These are phyloP conservation scores for Camelina laxa DNA, from an alignment of 345 rosid species.

Conservation along the genomic window DNA sequence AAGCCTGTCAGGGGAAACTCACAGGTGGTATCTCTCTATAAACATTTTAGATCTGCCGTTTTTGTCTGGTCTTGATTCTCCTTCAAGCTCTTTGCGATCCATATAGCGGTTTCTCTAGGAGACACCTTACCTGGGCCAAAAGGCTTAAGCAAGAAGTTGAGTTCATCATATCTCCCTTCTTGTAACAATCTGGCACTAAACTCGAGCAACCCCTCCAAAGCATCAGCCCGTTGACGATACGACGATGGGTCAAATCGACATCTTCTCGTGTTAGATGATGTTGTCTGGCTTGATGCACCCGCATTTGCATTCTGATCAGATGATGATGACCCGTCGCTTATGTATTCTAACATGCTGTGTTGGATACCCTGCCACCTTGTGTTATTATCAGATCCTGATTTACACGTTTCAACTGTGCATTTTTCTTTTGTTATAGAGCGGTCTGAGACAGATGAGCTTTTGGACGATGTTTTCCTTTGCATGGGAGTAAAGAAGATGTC, in stretches of 20 bases:
- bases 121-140: constrained; percentile 93
- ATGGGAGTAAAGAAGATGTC: constrained; percentile 53
- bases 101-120: constrained; percentile 91
- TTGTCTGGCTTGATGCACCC: constrained; percentile 68
- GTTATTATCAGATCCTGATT: background rate
- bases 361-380: constrained; percentile 71
- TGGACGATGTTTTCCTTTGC: constrained; percentile 49
- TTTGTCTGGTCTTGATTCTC: constrained; percentile 47
- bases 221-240: constrained; percentile 82
- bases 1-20: constrained; percentile 7
- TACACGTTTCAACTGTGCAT: constrained; percentile 62
- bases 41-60: background rate
- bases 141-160: constrained; percentile 80
- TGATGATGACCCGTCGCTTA: constrained; percentile 55
- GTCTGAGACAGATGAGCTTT: constrained; percentile 57
- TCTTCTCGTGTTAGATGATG: constrained; percentile 61
- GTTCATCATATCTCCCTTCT: constrained; percentile 84
- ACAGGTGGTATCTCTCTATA: constrained; percentile 7
- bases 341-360: constrained; percentile 52
- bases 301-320: constrained; percentile 82
- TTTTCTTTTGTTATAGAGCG: constrained; percentile 76
- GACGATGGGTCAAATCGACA: constrained; percentile 75
- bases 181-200: constrained; percentile 84
- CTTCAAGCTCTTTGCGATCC: constrained; percentile 92
- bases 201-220: constrained; percentile 90